Conservation (phyloP, 768 basidiomycete genomes). For the Hygrophoropsis aurantiaca region DNA sequence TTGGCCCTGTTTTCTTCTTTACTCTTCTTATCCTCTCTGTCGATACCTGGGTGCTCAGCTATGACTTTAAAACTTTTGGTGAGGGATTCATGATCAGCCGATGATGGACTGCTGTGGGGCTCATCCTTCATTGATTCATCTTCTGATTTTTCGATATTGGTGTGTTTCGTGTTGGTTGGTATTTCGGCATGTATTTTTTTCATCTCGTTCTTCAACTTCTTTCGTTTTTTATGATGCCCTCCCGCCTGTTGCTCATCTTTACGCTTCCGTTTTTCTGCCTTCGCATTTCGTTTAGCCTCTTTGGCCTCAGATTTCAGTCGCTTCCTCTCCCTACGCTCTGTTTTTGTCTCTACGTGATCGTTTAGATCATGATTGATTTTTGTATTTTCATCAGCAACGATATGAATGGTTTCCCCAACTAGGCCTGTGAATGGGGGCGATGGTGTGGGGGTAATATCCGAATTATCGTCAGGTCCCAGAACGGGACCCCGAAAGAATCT, state of each 20-base stretch:
- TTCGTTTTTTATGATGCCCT: constrained; percentile 21
- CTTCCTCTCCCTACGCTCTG: not conserved
- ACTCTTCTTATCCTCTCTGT: constrained; percentile 8
- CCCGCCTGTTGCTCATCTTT: constrained; percentile 9
- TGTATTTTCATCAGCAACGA: too few species aligned
- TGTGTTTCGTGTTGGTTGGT: constrained; percentile 10
- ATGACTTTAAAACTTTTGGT: too few species aligned
- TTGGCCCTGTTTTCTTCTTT: constrained; percentile 5
- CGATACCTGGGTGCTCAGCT: not conserved
- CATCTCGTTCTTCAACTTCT: constrained; percentile 22
- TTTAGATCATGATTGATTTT: too few species aligned
- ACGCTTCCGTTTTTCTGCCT: constrained; percentile 10
- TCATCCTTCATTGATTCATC: constrained; percentile 5
- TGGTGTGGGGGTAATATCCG: not conserved
- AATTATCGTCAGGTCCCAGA: constrained; percentile 45
- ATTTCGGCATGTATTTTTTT: constrained; percentile 14
- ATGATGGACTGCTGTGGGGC: not conserved
- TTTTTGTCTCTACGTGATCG: not conserved
- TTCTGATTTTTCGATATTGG: not conserved
- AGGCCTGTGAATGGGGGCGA: not conserved
- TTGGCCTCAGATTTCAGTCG: not conserved
- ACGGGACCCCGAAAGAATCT: constrained; percentile 80
- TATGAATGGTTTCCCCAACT: not conserved
- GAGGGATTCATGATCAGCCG: not conserved
- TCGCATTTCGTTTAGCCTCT: not conserved